phyloP scores from a whole-genome alignment of 441 rosid species.

The Adansonia rubrostipa region DNA sequence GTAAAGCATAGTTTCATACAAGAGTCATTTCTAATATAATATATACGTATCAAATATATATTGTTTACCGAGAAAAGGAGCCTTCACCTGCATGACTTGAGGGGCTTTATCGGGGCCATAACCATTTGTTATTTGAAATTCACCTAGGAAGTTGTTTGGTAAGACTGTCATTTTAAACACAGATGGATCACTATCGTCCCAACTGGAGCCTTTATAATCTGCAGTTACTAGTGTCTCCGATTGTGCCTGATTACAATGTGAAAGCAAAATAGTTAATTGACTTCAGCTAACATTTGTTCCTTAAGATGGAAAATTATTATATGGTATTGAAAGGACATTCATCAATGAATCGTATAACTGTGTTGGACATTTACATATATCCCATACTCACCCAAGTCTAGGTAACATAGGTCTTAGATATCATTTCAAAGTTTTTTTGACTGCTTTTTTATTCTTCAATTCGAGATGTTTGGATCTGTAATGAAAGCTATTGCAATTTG shows the following conservation, averaged over 20 bases:
- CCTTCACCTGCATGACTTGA: constrained; percentile 37
- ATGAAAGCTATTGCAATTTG: neutral
- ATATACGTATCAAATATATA: too few species aligned
- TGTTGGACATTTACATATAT: neutral
- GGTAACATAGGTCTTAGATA: neutral
- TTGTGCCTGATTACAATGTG: constrained; percentile 28
- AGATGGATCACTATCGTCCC: constrained; percentile 46
- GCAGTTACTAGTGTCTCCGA: constrained; percentile 39
- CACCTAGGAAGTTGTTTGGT: constrained; percentile 30
- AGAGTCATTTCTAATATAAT: neutral
- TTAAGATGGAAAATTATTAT: neutral
- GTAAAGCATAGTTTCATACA: neutral
- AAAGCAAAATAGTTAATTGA: neutral
- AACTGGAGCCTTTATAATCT: constrained; percentile 38
- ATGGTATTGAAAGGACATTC: neutral
- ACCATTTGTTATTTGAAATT: constrained; percentile 53
- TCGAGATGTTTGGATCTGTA: neutral
- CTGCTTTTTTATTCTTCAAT: neutral
- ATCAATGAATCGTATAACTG: neutral
- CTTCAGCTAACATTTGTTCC: neutral
- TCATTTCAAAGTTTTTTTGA: neutral
- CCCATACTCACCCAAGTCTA: neutral
- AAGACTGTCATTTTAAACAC: constrained; percentile 38
- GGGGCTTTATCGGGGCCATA: constrained; percentile 45
- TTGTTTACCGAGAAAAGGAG: neutral